These are phyloP conservation scores for Xylaria sp. DNA, from an alignment of 2,329 filamentous ascomycete species.

Conservation along the genomic window DNA sequence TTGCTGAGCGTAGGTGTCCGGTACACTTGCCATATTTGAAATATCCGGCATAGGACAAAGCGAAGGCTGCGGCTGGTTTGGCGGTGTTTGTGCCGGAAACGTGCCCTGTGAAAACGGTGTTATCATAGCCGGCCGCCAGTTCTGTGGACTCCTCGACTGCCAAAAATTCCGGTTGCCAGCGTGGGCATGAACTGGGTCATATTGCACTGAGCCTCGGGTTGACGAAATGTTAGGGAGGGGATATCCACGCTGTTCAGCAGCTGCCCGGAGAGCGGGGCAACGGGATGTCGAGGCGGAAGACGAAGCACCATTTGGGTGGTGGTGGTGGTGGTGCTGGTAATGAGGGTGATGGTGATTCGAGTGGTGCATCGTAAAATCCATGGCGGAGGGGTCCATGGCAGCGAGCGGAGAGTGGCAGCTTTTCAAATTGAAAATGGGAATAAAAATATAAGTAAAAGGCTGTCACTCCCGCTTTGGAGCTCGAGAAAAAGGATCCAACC, in stretches of 20 bases:
- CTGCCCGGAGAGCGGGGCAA: conserved; percentile 46
- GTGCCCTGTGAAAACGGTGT: conserved; percentile 11
- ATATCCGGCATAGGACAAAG: conserved; percentile 23
- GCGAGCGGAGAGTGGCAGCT: conserved; percentile 22
- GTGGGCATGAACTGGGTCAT: conserved; percentile 42
- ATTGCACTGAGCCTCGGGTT: conserved; percentile 37
- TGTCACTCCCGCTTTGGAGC: conserved; percentile 29
- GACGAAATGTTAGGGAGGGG: conserved; percentile 36
- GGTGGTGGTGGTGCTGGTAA: conserved; percentile 29
- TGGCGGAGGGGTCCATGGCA: conserved; percentile 45
- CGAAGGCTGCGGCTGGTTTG: conserved; percentile 20
- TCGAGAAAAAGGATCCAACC: background rate
- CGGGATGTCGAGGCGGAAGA: conserved; percentile 41
- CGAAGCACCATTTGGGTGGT: conserved; percentile 24
- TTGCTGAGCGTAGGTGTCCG: conserved; percentile 17
- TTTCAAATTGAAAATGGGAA: conserved; percentile 10
- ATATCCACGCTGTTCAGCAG: conserved; percentile 43
- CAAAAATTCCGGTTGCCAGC: conserved; percentile 16
- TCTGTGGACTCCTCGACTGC: conserved; percentile 30
- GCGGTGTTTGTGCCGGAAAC: conserved; percentile 1
- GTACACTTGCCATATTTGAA: conserved; percentile 8
- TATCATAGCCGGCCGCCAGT: conserved; percentile 31
- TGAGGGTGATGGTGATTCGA: conserved; percentile 40
- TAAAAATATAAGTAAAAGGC: background rate
- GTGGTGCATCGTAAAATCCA: conserved; percentile 46